phyloP scores from a whole-genome alignment of 2,329 filamentous ascomycete genomes.

The Byssothecium circinans region DNA sequence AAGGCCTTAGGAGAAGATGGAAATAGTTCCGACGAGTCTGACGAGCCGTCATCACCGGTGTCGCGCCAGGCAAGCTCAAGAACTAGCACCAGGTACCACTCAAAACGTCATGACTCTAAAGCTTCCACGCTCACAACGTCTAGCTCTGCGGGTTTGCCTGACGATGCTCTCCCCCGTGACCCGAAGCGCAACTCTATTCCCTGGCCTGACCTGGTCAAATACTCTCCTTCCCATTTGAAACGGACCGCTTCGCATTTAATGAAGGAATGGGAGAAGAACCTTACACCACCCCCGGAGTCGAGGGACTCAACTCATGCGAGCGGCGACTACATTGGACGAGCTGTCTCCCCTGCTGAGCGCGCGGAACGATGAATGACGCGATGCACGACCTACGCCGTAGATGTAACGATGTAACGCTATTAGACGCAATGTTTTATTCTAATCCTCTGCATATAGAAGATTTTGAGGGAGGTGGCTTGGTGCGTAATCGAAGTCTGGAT shows the following conservation, averaged over 20 bases:
- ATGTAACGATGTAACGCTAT: conserved; percentile 36
- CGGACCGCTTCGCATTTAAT: conserved; percentile 82
- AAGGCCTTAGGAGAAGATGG: conserved; percentile 41
- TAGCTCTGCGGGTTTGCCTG: conserved; percentile 30
- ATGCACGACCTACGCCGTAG: background rate
- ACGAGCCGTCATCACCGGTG: conserved; percentile 50
- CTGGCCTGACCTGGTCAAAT: conserved; percentile 71
- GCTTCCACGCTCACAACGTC: conserved; percentile 38
- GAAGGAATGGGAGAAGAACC: conserved; percentile 85
- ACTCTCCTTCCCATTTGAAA: conserved; percentile 76
- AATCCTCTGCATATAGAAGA: conserved; percentile 12
- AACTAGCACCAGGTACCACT: conserved; percentile 56
- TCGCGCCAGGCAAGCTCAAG: conserved; percentile 51
- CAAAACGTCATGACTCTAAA: conserved; percentile 43
- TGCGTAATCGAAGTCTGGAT: conserved; percentile 8
- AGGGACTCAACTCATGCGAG: conserved; percentile 32
- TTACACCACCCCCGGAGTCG: conserved; percentile 55
- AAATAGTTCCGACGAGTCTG: conserved; percentile 53
- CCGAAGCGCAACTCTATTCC: conserved; percentile 50
- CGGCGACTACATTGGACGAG: conserved; percentile 41
- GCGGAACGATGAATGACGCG: conserved; percentile 25
- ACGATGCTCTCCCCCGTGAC: conserved; percentile 28
- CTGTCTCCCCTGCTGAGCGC: conserved; percentile 24
- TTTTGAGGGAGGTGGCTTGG: conserved; percentile 24
- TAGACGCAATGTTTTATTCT: conserved; percentile 33